Evolutionary conservation across 2,329 filamentous ascomycete genomes (phyloP), one percentile per base, ranked within the genome.

Genomic region (Leptodontidium sp.): DNA sequence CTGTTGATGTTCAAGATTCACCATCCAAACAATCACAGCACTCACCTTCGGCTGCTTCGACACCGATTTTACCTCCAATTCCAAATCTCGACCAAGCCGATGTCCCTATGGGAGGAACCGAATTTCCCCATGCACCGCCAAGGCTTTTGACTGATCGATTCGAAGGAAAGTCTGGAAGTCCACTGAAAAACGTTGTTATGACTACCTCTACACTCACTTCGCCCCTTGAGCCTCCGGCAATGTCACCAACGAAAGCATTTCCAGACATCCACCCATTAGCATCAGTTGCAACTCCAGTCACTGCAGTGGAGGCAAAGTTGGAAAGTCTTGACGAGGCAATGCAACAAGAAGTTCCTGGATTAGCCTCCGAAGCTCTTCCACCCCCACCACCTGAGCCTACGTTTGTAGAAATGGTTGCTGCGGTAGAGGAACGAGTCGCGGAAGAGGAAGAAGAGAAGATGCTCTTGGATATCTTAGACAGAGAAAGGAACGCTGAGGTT

Each of bases 1-100:
- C 80, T 59, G 75, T 69, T 29, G 72, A 72, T 66, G 65, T 64
- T 74, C 70, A 74, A 74, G 76, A 67, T 17, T 74, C 71, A 64
- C 79, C 75, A 70, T 77, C 73, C 68, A 80, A 72, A 74, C 73
- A 49, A 29, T 70, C 72, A 14, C 62, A 70, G 55, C 70, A 72
- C 47, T 75, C 72, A n/a, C 74, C 72, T 49, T 59, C 66, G 40
- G 69, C 61, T 29, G 26, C 50, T 21, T 58, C 68, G 21, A 29
- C 67, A 45, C 68, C 72, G 29, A 47, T 49, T 12, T 66, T 71
- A 32, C 63, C 66, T 11, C 55, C 67, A 2, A 68, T 70, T 15
- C 68, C 72, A 35, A 47, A 68, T 61, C 29, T 74, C 43, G 53
- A 57, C 15, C 38, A 49, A 21, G n/a, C 29, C 7, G 70, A 74